Percentiles rank a stretch among this genome's conserved stretches.
Evolutionary conservation across 108 stramenopile genomes (phyloP).

Genomic region (Cyclotella atomus): DNA sequence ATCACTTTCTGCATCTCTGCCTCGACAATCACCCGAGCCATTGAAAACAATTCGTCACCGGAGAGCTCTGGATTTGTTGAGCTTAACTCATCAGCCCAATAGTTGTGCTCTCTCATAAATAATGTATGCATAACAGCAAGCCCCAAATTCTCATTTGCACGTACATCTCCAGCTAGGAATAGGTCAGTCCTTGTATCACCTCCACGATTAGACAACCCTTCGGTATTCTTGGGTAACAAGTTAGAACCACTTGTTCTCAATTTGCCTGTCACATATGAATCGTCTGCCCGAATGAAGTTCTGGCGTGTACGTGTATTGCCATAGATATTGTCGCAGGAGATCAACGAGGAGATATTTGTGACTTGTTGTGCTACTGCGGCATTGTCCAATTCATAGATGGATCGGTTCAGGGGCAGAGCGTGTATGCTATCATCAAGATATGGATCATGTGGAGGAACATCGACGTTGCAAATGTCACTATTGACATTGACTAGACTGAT

Average conservation of each 20-base stretch:
- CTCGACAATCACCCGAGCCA: conserved; percentile 28
- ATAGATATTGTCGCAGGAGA: conserved; percentile 17
- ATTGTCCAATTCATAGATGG: background rate
- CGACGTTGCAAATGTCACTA: conserved; percentile 6
- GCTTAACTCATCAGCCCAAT: conserved; percentile 30
- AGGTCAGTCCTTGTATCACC: conserved; percentile 28
- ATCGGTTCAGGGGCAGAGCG: conserved; percentile 13
- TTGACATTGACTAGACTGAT: conserved; percentile 20
- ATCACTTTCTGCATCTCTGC: conserved; percentile 46
- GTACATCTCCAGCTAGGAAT: conserved; percentile 49
- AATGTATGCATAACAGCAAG: conserved; percentile 29
- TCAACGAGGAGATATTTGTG: conserved; percentile 4
- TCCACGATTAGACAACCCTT: conserved; percentile 27
- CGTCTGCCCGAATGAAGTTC: conserved; percentile 10
- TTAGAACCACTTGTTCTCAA: conserved; percentile 20
- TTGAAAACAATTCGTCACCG: conserved; percentile 34
- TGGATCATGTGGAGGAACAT: conserved; percentile 26
- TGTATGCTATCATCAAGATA: conserved; percentile 3
- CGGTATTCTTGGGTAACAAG: conserved; percentile 24
- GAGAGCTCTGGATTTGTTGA: background rate
- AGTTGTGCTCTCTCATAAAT: conserved; percentile 51
- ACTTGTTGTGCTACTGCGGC: conserved; percentile 5
- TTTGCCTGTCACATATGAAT: conserved; percentile 10
- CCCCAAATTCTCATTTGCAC: conserved; percentile 51
- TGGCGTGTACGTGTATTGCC: conserved; percentile 6